Evolutionary conservation across 2,329 filamentous ascomycete species (phyloP).

Genomic region (Colletotrichum trifolii): DNA sequence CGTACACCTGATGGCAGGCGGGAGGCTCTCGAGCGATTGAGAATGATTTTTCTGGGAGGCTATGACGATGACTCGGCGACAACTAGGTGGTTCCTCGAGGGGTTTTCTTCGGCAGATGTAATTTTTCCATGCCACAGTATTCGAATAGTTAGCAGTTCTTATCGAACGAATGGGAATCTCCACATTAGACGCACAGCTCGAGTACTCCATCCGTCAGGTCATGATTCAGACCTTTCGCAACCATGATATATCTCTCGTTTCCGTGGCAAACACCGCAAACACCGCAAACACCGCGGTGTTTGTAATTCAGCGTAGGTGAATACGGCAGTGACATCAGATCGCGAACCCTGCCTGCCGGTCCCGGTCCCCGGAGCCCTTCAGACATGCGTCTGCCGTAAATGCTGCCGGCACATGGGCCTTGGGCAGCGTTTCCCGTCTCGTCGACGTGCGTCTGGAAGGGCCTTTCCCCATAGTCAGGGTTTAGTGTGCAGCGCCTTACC

Average conservation of each 20-base stretch:
- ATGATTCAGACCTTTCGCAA: neutral
- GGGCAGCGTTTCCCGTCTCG: neutral
- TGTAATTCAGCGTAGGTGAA: neutral
- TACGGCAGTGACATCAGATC: neutral
- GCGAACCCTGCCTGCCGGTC: neutral
- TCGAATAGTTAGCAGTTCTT: constrained; percentile 9
- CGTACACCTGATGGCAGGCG: neutral
- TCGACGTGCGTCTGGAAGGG: neutral
- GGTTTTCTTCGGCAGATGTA: constrained; percentile 19
- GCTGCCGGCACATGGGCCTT: neutral
- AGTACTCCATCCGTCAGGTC: neutral
- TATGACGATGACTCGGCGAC: constrained; percentile 25
- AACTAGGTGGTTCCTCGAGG: neutral
- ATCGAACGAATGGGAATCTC: constrained; percentile 31
- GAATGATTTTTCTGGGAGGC: constrained; percentile 9
- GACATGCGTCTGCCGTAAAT: constrained; percentile 1
- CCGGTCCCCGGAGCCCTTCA: neutral
- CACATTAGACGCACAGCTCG: constrained; percentile 17
- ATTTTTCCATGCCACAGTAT: constrained; percentile 26
- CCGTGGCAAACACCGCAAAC: too few relatives aligned
- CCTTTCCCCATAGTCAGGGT: neutral
- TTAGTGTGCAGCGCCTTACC: neutral
- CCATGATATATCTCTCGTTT: too few relatives aligned
- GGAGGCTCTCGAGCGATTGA: constrained; percentile 18
- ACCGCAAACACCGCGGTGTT: too few relatives aligned